Conservation (phyloP, 1,284 basidiomycete genomes). For the Dichomitus squalens region DNA sequence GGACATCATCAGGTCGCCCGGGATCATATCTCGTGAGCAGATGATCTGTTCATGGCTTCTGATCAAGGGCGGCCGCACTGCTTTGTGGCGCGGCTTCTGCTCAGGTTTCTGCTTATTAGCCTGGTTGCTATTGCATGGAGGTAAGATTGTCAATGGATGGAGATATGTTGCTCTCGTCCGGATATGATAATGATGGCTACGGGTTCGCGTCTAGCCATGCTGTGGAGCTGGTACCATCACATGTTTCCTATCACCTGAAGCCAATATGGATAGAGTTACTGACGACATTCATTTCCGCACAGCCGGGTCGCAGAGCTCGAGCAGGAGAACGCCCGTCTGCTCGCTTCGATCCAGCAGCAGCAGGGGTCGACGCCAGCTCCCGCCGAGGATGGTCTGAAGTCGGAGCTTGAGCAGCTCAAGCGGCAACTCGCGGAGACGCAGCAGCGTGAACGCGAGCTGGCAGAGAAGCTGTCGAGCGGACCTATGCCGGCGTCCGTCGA, state of each 20-base stretch:
- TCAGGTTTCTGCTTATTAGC: too few species aligned
- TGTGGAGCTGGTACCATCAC: background rate
- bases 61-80: conserved; percentile 3
- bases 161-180: too few species aligned
- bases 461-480: conserved; percentile 60
- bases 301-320: conserved; percentile 77
- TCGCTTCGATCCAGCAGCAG: conserved; percentile 46
- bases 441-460: conserved; percentile 67
- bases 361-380: conserved; percentile 5
- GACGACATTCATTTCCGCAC: conserved; percentile 3
- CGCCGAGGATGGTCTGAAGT: conserved; percentile 42
- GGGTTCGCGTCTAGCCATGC: background rate
- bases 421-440: conserved; percentile 53
- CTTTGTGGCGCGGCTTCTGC: background rate
- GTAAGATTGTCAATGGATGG: too few species aligned
- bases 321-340: conserved; percentile 74
- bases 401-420: conserved; percentile 67
- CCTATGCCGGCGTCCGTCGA: conserved; percentile 30
- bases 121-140: too few species aligned
- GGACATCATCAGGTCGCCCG: background rate
- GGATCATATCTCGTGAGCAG: conserved; percentile 6
- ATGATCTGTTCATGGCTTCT: conserved; percentile 11
- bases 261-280: background rate
- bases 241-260: too few species aligned
- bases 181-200: too few species aligned